phyloP scores from a whole-genome alignment of 1,284 basidiomycete species.

The Kalmanozyma brasiliensis region DNA sequence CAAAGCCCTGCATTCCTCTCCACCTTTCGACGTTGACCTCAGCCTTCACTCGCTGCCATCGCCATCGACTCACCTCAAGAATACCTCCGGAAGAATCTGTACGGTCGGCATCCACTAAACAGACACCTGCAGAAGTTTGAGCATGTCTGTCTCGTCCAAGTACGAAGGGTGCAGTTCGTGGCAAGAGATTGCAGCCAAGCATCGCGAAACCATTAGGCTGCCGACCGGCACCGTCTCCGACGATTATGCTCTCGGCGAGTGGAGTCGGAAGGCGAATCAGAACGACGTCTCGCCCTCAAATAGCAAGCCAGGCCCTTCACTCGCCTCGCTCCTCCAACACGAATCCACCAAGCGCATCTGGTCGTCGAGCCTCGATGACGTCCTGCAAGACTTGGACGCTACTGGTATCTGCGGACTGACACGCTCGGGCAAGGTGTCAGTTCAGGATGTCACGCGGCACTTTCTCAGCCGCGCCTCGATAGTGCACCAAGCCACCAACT shows the following conservation, averaged over 20 bases:
- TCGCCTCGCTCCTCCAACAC: slow-evolving; percentile 14
- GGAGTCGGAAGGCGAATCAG: slow-evolving; percentile 14
- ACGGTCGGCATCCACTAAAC: too few species aligned
- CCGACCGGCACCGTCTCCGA: slow-evolving; percentile 5
- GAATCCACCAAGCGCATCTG: slow-evolving; percentile 14
- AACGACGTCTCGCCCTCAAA: slow-evolving; percentile 8
- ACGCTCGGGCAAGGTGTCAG: slow-evolving; percentile 20
- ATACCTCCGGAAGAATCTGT: too few species aligned
- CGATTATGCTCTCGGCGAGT: slow-evolving; percentile 15
- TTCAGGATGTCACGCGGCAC: slow-evolving; percentile 15
- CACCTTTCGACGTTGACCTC: too few species aligned
- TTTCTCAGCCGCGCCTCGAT: slow-evolving; percentile 36
- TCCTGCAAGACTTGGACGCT: slow-evolving; percentile 25
- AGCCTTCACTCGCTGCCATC: too few species aligned
- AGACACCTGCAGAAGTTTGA: too few species aligned
- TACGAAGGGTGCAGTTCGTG: slow-evolving; percentile 15
- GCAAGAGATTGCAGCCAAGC: slow-evolving; percentile 27
- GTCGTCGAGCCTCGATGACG: slow-evolving; percentile 13
- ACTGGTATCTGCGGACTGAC: slow-evolving; percentile 27
- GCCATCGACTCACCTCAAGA: too few species aligned
- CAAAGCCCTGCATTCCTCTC: too few species aligned
- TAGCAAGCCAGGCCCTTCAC: slow-evolving; percentile 22
- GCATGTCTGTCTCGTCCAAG: not conserved
- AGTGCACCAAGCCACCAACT: slow-evolving; percentile 50
- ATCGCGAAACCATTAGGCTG: slow-evolving; percentile 14